phyloP scores from a whole-genome alignment of 352 stramenopile species.

The Chrysophaeum taylorii region DNA sequence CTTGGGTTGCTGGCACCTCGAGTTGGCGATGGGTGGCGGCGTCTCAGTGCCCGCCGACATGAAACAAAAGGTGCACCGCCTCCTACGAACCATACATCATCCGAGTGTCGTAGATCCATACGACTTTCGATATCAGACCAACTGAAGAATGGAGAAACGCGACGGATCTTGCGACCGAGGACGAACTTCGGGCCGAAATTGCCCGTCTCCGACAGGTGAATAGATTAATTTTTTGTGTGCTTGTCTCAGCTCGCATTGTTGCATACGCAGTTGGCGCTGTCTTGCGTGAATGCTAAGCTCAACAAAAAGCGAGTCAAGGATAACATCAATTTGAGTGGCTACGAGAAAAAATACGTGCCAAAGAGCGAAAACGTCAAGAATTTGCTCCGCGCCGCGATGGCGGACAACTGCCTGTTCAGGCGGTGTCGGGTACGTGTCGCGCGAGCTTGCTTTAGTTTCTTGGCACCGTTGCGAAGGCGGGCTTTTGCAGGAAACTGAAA shows the following conservation, averaged over 20 bases:
- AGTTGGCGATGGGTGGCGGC: neutral
- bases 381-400: neutral
- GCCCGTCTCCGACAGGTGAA: neutral
- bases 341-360: neutral
- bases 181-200: neutral
- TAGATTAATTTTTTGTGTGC: too few species aligned
- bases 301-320: neutral
- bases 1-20: too few species aligned
- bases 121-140: neutral
- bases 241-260: too few species aligned
- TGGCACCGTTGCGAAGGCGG: too few species aligned
- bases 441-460: too few species aligned
- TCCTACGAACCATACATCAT: too few species aligned
- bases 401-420: constrained; percentile 1
- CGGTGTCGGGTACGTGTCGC: neutral
- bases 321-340: neutral
- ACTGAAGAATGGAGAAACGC: neutral
- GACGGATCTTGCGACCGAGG: neutral
- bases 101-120: too few species aligned
- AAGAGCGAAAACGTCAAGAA: neutral
- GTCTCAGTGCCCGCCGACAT: neutral
- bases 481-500: too few species aligned
- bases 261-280: neutral
- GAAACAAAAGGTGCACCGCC: constrained; percentile 11
- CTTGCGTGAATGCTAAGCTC: constrained; percentile 4